These are phyloP conservation scores for Phialophora tarda DNA, from an alignment of 2,329 filamentous ascomycete genomes.

Conservation along the genomic window DNA sequence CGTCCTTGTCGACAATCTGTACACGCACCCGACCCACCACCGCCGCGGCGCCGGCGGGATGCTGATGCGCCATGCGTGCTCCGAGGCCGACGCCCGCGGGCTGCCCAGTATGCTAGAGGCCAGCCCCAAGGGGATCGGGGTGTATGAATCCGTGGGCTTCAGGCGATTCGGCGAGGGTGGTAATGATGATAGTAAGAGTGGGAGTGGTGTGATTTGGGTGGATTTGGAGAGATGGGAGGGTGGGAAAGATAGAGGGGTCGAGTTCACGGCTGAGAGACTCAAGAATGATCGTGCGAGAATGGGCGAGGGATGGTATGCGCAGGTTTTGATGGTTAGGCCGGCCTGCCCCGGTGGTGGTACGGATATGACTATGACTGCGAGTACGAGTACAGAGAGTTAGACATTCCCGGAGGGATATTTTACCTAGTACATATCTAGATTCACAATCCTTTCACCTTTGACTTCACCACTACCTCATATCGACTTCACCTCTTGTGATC, in stretches of 20 bases:
- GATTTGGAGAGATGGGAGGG: slow-evolving; percentile 25
- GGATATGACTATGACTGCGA: too few species aligned
- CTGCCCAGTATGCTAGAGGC: slow-evolving; percentile 26
- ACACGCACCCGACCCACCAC: slow-evolving; percentile 24
- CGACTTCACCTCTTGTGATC: too few species aligned
- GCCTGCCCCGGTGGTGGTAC: neutral
- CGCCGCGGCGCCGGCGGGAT: slow-evolving; percentile 28
- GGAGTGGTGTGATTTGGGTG: slow-evolving; percentile 22
- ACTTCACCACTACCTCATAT: too few species aligned
- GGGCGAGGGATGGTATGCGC: slow-evolving; percentile 19
- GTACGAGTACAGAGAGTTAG: neutral
- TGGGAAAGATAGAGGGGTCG: slow-evolving; percentile 23
- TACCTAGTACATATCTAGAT: too few species aligned
- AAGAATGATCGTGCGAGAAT: slow-evolving; percentile 1
- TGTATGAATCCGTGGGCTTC: slow-evolving; percentile 31
- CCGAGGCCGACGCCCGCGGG: slow-evolving; percentile 20
- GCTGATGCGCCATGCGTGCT: slow-evolving; percentile 24
- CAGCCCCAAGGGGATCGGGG: slow-evolving; percentile 21
- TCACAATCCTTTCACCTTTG: too few species aligned
- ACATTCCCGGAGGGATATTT: too few species aligned
- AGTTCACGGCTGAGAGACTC: slow-evolving; percentile 15
- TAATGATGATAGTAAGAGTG: neutral
- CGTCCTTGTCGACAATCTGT: slow-evolving; percentile 31
- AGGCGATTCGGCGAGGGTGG: neutral
- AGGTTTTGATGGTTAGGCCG: slow-evolving; percentile 27